phyloP scores from a whole-genome alignment of 306 rosid species.

The Morella rubra region DNA sequence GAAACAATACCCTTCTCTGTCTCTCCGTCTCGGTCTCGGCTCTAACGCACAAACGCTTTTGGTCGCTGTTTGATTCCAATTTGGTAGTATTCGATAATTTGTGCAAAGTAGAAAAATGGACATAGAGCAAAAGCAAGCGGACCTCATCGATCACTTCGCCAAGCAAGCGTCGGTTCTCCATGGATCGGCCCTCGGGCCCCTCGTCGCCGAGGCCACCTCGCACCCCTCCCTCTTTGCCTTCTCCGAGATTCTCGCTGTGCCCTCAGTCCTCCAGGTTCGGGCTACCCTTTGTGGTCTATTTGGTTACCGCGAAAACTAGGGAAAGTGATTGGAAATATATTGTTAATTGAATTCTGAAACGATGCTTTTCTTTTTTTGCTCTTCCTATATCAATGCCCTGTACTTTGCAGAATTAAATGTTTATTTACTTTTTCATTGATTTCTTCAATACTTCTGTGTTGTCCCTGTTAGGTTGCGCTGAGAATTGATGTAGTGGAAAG shows the following conservation, averaged over 20 bases:
- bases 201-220: conserved; percentile 72
- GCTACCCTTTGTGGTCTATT: neutral
- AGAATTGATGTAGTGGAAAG: no score
- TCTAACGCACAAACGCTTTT: neutral
- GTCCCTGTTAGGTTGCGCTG: no score
- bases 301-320: neutral
- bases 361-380: neutral
- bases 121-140: conserved; percentile 81
- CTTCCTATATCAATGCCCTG: neutral
- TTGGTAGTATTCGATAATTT: neutral
- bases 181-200: conserved; percentile 51
- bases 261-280: conserved; percentile 65
- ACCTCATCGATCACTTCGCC: conserved; percentile 73
- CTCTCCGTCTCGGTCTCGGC: neutral
- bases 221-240: conserved; percentile 87
- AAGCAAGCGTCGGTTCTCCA: conserved; percentile 60
- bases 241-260: conserved; percentile 83
- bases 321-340: neutral
- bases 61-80: neutral
- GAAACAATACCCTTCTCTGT: neutral
- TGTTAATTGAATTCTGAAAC: neutral
- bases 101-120: conserved; percentile 46
- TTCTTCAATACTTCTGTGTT: no score
- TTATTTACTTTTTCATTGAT: no score
- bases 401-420: neutral